Evolutionary conservation across 2,329 filamentous ascomycete species (phyloP), one percentile per base, ranked within the genome.

Genomic region (Colletotrichum trifolii): DNA sequence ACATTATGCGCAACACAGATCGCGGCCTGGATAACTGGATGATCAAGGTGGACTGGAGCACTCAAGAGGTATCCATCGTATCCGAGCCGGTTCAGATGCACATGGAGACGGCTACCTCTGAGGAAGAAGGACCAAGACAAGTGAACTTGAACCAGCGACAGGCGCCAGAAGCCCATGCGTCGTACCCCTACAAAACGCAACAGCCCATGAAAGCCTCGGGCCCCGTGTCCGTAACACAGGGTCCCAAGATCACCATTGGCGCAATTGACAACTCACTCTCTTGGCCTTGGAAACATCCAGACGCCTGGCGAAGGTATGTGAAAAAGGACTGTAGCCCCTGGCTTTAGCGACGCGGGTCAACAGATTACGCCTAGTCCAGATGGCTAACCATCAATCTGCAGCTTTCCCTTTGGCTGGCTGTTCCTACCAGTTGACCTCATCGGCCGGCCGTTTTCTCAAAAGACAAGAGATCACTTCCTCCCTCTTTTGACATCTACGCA

Each of bases 1-100:
- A 99, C 76, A 97, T 99, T 68, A 99, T 99, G 96, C 89, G 96
- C 63, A 99, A 99, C 74, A 99, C 96, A 2, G 96, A 99, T 76
- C 88, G 96, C 78, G 96, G 96, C 2, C 83, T 97, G 61, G 96
- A 99, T 76, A 99, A 99, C 72, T 99, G 96, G 96, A 99, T 99
- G 96, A 94, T 99, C 74, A 96, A 93, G 77, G 92, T 99, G 38
- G 94, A 99, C 76, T 93, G 89, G 85, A 87, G 93, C 71, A 89
- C 87, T 3, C 89, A 96, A 73, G 87, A 91, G 72, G 95, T 96
- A 11, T 93, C 91, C 8, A 93, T 99, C 69, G 90, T 91, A 13
- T 93, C 93, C 1, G 94, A 97, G 66, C 93, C 94, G 10, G 81
- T 87, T 48, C 85, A 86, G 35, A 77, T 96, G 83, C 73, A 92